Base-by-base conservation (phyloP, 306 rosid species). In the Elaeagnus macrophylla region DNA sequence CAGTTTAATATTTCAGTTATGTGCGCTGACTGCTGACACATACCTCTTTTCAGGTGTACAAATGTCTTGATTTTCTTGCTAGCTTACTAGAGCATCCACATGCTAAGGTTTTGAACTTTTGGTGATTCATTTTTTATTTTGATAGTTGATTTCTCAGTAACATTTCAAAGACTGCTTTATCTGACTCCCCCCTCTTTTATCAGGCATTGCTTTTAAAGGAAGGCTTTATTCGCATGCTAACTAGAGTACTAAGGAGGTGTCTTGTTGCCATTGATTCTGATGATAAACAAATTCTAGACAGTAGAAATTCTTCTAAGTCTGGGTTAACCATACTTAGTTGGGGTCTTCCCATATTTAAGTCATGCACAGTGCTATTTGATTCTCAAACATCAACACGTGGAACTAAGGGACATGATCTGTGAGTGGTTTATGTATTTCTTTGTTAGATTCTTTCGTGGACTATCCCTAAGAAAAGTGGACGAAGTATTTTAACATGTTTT, bases 21-120 rank as follows among this genome's bases (percentile, higher is more conserved):
- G 48, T 38, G 1, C 32, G n/a, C 47, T 42, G 43, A 40, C 17
- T 1, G 19, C 36, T 16, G 38, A 15, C 32, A 25, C 32, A 49
- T 18, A 43, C 54, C 56, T 46, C 40, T 70, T 62, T 77, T 70
- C 77, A 91, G 97, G 78, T 91, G 62, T 82, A 43, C 81, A 84
- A 86, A 75, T 93, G 80, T 65, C 84, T 91, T 64, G 96, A 91
- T 65, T 91, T 91, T 83, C 81, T 91, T 78, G 85, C 84, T 46
- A 79, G 87, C 70, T 73, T 91, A 66, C 71, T 79, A 75, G 96
- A 84, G 87, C 96, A 91, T 79, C 95, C 99, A 19, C 80, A 64
- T 65, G 85, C 83, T 75, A 82, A 91, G 99, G 99, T 91, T 57
- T 25, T 36, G 36, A 37, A 10, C 14, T 41, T 54, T 41, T 62